Evolutionary conservation across 306 rosid species (phyloP).

Genomic region (Albizia julibrissin): DNA sequence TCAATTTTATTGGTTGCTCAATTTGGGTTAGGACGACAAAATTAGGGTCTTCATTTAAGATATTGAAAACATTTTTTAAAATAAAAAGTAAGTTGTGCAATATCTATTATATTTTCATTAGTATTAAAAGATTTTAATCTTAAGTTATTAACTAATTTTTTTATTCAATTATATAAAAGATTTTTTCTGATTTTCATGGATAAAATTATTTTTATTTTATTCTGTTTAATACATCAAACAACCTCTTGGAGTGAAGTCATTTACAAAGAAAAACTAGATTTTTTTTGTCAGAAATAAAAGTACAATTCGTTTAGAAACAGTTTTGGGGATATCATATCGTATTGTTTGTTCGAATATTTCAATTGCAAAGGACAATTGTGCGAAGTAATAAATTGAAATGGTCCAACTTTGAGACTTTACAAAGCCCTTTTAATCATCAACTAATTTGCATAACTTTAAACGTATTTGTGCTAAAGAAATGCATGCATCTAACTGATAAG

Average conservation of each 20-base stretch:
- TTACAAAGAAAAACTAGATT: background rate
- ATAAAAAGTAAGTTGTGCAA: background rate
- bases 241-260: background rate
- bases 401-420: background rate
- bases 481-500: slow-evolving; percentile 2
- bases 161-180: no score
- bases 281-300: background rate
- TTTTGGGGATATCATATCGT: background rate
- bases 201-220: no score
- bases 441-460: background rate
- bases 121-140: background rate
- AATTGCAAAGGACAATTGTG: background rate
- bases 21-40: background rate
- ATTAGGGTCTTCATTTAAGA: background rate
- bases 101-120: background rate
- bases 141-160: no score
- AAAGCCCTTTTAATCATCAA: background rate
- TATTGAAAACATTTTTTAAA: background rate
- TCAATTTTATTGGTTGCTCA: background rate
- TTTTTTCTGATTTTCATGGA: no score
- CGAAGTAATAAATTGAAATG: background rate
- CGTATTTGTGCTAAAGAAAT: background rate
- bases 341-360: background rate
- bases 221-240: no score
- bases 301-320: background rate